phyloP scores from a whole-genome alignment of 1,139 yeast species.

The Groenewaldozyma sp. region DNA sequence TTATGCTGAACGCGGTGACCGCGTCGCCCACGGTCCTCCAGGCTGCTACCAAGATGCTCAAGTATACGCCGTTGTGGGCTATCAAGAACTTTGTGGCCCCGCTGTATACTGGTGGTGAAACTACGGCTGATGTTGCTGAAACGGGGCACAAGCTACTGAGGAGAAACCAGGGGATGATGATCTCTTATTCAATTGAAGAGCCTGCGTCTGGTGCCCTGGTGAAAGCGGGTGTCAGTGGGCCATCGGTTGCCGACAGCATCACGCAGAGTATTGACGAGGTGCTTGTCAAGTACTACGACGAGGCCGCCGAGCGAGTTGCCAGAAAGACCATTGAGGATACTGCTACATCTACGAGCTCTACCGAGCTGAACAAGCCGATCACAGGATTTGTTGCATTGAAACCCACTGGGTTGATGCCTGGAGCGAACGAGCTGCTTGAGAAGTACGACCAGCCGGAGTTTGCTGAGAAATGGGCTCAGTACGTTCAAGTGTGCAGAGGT shows the following conservation, averaged over 20 bases:
- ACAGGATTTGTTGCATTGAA: conserved; percentile 59
- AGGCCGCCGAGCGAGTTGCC: conserved; percentile 18
- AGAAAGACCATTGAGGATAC: conserved; percentile 1
- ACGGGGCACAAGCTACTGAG: conserved; percentile 60
- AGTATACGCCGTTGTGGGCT: conserved; percentile 52
- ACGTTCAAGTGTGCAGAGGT: conserved; percentile 57
- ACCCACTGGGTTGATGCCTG: conserved; percentile 79
- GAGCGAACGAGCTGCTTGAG: conserved; percentile 67
- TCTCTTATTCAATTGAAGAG: conserved; percentile 86
- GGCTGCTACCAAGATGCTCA: conserved; percentile 27
- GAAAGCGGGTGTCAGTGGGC: conserved; percentile 28
- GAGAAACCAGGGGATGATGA: conserved; percentile 87
- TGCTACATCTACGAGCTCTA: neutral
- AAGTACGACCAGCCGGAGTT: conserved; percentile 50
- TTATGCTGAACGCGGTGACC: conserved; percentile 27
- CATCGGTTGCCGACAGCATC: conserved; percentile 57
- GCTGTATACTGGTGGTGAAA: conserved; percentile 88
- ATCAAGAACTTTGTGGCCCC: conserved; percentile 69
- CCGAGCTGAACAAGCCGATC: conserved; percentile 42
- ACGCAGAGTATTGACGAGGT: conserved; percentile 55
- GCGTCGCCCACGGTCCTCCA: conserved; percentile 27
- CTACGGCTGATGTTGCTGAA: conserved; percentile 52
- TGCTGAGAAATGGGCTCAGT: conserved; percentile 45
- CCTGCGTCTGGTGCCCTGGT: conserved; percentile 53
- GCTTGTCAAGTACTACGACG: conserved; percentile 65